Base-by-base conservation (phyloP, 2,329 filamentous ascomycete species). In the Alternaria sp. region DNA sequence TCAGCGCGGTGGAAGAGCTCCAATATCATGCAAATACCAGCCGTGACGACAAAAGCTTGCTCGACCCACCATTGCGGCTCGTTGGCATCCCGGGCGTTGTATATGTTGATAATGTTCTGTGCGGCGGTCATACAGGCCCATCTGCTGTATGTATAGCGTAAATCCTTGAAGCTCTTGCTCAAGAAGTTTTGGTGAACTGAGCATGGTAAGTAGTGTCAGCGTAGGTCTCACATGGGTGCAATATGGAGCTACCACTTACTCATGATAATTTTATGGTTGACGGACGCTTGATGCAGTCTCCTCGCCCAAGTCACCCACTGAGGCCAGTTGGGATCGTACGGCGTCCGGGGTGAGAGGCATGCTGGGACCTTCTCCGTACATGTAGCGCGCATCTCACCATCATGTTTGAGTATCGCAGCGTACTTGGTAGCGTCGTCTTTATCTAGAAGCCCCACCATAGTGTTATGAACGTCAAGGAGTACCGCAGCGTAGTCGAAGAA, bases 251-350 rank as follows among this genome's bases (percentile, higher is more conserved):
- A 16, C 11, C 9, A 49, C 46, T 38, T 8, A 49, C 46, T 75
- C 80, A 81, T 82, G 60, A 82, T 81, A n/a, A 81, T 76, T 57
- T 82, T 82, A 39, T 82, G 80, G 8, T 76, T 75, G 9, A 73
- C 69, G 28, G 78, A 80, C 16, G 80, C 77, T 8, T 78, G 75
- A 16, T 80, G 67, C 28, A 78, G 69, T 42, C 75, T 73, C 54
- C 78, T 72, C 2, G 79, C 79, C 80, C 80, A 82, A 2, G 65
- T 70, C 2, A 80, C 71, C 69, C 79, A 82, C 24, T 62, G 64
- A 8, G 80, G 81, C 80, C 81, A 82, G 4, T 68, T 59, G 7
- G 78, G 70, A 43, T 78, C 68, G 1, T 76, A 44, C 2, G 77
- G 75, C 9, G 65, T 71, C 18, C 72, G 72, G 48, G 71, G 57